These are phyloP conservation scores for Heracleum sosnowskyi DNA, from an alignment of 129 eudicot species.

Conservation along the genomic window DNA sequence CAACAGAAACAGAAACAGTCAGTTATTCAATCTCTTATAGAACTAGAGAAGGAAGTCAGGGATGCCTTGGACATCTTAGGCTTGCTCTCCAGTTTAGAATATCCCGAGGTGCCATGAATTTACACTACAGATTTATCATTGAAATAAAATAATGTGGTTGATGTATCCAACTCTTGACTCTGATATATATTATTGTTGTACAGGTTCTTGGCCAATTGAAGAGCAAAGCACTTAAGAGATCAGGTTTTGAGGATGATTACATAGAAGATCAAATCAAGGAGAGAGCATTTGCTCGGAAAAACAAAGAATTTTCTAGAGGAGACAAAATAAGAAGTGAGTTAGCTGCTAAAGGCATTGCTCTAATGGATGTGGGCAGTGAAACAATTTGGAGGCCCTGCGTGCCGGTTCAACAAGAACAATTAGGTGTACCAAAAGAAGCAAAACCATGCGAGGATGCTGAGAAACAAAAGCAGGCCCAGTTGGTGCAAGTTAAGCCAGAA, in stretches of 20 bases:
- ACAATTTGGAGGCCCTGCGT: slow-evolving; percentile 85
- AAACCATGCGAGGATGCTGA: neutral
- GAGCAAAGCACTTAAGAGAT: slow-evolving; percentile 68
- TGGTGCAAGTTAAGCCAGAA: neutral
- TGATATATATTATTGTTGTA: neutral
- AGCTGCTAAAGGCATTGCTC: slow-evolving; percentile 58
- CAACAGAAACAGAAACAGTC: slow-evolving; percentile 50
- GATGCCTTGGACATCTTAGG: slow-evolving; percentile 63
- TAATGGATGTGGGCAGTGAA: slow-evolving; percentile 68
- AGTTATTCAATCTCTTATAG: slow-evolving; percentile 35
- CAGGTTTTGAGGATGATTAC: slow-evolving; percentile 56
- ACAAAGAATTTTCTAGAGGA: slow-evolving; percentile 42
- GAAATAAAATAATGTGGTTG: neutral
- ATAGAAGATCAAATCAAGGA: slow-evolving; percentile 42
- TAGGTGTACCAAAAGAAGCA: neutral
- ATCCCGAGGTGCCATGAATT: slow-evolving; percentile 50
- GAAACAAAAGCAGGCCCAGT: neutral
- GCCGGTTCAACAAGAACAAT: slow-evolving; percentile 22
- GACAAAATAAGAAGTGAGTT: slow-evolving; percentile 63
- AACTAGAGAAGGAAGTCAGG: slow-evolving; percentile 45
- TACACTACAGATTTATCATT: neutral
- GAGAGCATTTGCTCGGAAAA: slow-evolving; percentile 54
- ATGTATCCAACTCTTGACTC: neutral
- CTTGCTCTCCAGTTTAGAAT: slow-evolving; percentile 45
- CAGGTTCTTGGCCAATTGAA: slow-evolving; percentile 77